Evolutionary conservation across 129 eudicot genomes (phyloP).

Genomic region (Chrysanthemum lavandulifolium): DNA sequence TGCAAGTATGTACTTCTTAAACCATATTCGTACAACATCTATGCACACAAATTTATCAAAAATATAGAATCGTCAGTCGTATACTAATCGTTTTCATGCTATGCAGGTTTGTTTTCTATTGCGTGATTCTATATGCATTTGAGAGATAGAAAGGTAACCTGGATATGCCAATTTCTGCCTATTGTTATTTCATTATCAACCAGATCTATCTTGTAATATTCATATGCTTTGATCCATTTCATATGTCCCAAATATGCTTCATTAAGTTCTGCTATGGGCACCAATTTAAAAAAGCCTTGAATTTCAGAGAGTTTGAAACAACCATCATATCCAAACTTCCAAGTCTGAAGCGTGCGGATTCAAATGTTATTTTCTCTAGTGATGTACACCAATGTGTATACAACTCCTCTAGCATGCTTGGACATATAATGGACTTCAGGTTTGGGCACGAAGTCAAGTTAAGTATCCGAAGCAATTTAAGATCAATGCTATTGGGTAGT

Average conservation of each 20-base stretch:
- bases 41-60: conserved; percentile 2
- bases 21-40: conserved; percentile 22
- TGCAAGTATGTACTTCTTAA: conserved; percentile 19
- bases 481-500: conserved; percentile 7
- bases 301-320: conserved; percentile 17
- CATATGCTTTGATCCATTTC: conserved; percentile 17
- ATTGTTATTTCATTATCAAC: neutral
- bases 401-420: conserved; percentile 8
- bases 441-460: neutral
- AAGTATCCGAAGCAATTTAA: neutral
- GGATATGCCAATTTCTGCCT: conserved; percentile 7
- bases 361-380: conserved; percentile 4
- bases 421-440: neutral
- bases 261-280: neutral
- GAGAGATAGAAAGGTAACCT: neutral
- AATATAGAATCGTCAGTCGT: neutral
- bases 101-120: neutral
- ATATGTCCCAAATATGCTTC: conserved; percentile 13
- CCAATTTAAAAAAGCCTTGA: conserved; percentile 14
- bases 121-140: neutral
- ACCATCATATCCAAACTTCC: neutral
- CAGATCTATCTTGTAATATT: conserved; percentile 2
- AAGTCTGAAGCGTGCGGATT: conserved; percentile 12
- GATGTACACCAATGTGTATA: neutral
- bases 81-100: neutral